phyloP scores from a whole-genome alignment of 169 alveolate genomes.

The Plasmodium yoelii region DNA sequence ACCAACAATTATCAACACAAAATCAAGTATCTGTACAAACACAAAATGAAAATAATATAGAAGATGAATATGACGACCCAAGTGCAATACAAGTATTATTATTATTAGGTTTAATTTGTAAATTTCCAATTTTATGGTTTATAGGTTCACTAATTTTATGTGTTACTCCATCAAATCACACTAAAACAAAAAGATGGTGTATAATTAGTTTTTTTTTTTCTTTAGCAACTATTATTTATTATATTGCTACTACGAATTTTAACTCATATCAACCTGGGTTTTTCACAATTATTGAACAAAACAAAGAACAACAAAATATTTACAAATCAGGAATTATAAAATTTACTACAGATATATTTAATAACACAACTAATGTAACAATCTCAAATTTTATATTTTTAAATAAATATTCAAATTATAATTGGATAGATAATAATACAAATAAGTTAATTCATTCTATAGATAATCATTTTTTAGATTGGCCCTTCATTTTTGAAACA shows the following conservation, averaged over 20 bases:
- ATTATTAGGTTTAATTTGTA: constrained; percentile 60
- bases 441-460: no score
- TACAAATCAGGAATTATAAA: constrained; percentile 26
- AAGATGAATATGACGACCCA: constrained; percentile 73
- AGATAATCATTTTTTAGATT: no score
- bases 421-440: not conserved
- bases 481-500: no score
- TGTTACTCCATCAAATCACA: constrained; percentile 65
- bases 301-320: constrained; percentile 9
- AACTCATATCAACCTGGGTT: constrained; percentile 24
- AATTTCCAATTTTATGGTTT: constrained; percentile 73
- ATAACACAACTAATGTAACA: not conserved
- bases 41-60: not conserved
- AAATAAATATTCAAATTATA: not conserved
- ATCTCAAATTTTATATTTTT: constrained; percentile 1
- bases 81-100: constrained; percentile 59
- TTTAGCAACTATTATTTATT: constrained; percentile 39
- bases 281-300: constrained; percentile 19
- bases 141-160: constrained; percentile 62
- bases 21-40: constrained; percentile 21
- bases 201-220: constrained; percentile 45
- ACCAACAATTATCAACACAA: constrained; percentile 42
- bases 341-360: not conserved
- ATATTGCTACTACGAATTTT: constrained; percentile 52
- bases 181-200: constrained; percentile 65